Evolutionary conservation across 305 asterid genomes (phyloP).

Genomic region (Stenogyne calaminthoides): DNA sequence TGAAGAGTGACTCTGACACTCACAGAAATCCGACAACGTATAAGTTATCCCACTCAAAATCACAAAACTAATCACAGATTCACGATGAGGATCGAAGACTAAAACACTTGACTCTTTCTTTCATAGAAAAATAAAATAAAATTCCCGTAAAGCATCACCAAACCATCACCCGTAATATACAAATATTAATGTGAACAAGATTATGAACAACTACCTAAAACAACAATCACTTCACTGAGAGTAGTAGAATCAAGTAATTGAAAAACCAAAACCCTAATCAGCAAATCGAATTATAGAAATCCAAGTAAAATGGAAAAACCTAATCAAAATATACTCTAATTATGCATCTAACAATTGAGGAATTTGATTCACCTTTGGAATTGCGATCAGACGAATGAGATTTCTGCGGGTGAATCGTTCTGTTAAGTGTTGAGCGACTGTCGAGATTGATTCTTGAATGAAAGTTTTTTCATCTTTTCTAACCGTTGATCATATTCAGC

Average conservation of each 20-base stretch:
- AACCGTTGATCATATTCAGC: constrained; percentile 51
- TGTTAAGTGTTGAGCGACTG: constrained; percentile 25
- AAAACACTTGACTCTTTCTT: background rate
- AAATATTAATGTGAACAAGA: background rate
- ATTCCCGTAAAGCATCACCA: background rate
- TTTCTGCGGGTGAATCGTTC: constrained; percentile 19
- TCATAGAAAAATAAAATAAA: too few species aligned
- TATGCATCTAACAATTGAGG: constrained; percentile 11
- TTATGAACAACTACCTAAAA: background rate
- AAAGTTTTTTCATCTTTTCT: constrained; percentile 21
- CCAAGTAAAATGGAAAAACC: background rate
- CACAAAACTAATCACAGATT: background rate
- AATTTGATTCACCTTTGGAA: constrained; percentile 39
- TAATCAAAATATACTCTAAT: background rate
- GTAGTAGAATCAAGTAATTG: background rate
- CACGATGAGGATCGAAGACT: constrained; percentile 14
- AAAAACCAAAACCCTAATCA: constrained; percentile 40
- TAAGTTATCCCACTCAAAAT: constrained; percentile 3
- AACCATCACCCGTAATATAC: background rate
- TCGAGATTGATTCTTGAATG: constrained; percentile 35
- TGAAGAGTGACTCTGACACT: background rate
- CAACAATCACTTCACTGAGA: background rate
- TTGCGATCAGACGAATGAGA: constrained; percentile 28
- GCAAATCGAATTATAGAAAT: constrained; percentile 23
- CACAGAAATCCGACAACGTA: background rate